Evolutionary conservation across 2,329 filamentous ascomycete genomes (phyloP), one percentile per base, ranked within the genome.

Genomic region (Colletotrichum trifolii): DNA sequence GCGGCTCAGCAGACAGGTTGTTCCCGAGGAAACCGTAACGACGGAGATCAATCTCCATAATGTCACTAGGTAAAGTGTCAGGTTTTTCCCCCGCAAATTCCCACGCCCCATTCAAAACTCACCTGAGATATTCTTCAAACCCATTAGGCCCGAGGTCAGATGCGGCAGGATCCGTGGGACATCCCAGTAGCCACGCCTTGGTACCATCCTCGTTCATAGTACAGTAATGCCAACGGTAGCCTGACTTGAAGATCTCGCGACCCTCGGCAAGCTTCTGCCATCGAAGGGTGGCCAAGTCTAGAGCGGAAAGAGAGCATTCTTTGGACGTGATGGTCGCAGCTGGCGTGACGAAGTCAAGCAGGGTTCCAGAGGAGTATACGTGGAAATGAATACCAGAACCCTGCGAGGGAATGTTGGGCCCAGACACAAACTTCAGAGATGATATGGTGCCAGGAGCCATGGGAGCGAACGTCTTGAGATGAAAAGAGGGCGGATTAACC

Each of bases 141-240:
- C 88, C 88, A 62, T 89, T 90, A 12, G 87, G 85, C 2, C 87
- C 90, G 13, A 90, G 82, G 43, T 90, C 90, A 52, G 89, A 88
- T 7, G 85, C 82, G 15, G 85, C 80, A 45, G 85, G 81, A 68
- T 97, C 93, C 4, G 92, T 90, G 2, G 92, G 92, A 72, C 94
- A 97, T 8, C 96, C 96, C n/a, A 99, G 85, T 33, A 99, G 83
- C 94, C 96, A 99, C 8, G 94, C 96, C 75, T 97, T 97, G 7
- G 96, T 97, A 6, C 95, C 95, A 71, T 97, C 93, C 66, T 96
- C 90, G 74, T 97, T 96, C 79, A 97, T 91, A 3, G 94, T 97
- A 76, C 96, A 98, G 75, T 99, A 99, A 76, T 98, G 95, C 96
- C 96, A 99, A 65, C 95, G 89, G 76, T 96, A 98, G n/a, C 91